These are phyloP conservation scores for Pythium phragmiticola DNA, from an alignment of 352 stramenopile species.

Conservation along the genomic window DNA sequence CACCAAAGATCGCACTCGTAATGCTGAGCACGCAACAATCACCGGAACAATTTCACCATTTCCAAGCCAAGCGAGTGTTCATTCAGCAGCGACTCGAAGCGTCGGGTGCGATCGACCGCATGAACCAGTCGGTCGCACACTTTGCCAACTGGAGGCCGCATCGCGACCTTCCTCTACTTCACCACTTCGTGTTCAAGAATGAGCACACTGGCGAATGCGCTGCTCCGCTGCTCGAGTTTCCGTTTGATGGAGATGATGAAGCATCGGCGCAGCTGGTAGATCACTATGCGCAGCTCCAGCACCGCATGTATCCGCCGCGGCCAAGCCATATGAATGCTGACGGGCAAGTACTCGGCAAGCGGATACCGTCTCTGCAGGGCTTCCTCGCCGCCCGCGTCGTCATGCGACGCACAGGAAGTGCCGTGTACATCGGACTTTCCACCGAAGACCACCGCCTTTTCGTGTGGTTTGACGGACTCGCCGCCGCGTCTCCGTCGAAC, in stretches of 20 bases:
- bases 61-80: conserved; percentile 58
- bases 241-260: conserved; percentile 38
- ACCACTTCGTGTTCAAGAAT: conserved; percentile 74
- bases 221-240: conserved; percentile 39
- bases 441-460: conserved; percentile 56
- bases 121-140: conserved; percentile 33
- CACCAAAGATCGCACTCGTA: conserved; percentile 50
- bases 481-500: conserved; percentile 23
- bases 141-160: conserved; percentile 49
- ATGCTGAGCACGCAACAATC: conserved; percentile 70
- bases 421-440: conserved; percentile 50
- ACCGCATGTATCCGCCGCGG: conserved; percentile 44
- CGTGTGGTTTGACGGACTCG: conserved; percentile 55
- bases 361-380: conserved; percentile 32
- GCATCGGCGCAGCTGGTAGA: conserved; percentile 39
- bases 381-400: conserved; percentile 41
- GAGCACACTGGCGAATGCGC: conserved; percentile 63
- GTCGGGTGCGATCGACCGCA: conserved; percentile 39
- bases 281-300: conserved; percentile 57
- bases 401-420: conserved; percentile 48
- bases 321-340: conserved; percentile 15
- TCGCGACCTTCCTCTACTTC: conserved; percentile 48
- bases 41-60: conserved; percentile 64
- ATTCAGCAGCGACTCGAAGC: conserved; percentile 41
- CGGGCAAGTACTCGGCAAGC: conserved; percentile 57